Conservation (phyloP, 768 basidiomycete genomes). For the Leccinum ochraceum region DNA sequence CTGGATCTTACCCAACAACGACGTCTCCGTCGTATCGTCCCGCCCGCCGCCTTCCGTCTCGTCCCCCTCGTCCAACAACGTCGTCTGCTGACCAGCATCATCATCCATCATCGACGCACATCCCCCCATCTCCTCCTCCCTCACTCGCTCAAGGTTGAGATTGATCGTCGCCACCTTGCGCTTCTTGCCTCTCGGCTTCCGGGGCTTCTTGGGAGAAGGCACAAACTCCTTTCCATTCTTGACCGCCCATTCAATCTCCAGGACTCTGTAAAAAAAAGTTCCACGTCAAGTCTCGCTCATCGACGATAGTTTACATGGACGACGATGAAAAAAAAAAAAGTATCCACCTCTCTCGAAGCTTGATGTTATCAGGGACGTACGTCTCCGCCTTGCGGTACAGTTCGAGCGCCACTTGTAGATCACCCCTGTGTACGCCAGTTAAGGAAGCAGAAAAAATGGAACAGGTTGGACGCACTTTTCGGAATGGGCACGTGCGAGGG, state of each 20-base stretch:
- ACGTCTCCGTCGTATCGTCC: slow-evolving; percentile 17
- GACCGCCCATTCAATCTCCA: slow-evolving; percentile 80
- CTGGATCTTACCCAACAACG: slow-evolving; percentile 16
- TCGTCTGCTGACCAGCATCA: not conserved
- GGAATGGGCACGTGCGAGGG: slow-evolving; percentile 76
- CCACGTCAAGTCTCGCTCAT: slow-evolving; percentile 38
- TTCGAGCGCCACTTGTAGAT: slow-evolving; percentile 76
- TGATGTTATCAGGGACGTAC: slow-evolving; percentile 85
- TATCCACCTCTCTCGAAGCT: slow-evolving; percentile 86
- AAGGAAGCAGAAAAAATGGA: not conserved
- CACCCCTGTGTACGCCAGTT: slow-evolving; percentile 49
- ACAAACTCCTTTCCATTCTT: slow-evolving; percentile 60
- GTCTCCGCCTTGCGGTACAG: slow-evolving; percentile 80
- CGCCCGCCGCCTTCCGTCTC: slow-evolving; percentile 33
- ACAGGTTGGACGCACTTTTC: slow-evolving; percentile 59
- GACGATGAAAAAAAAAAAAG: slow-evolving; percentile 46
- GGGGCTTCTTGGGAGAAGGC: slow-evolving; percentile 50
- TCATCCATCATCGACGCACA: slow-evolving; percentile 1
- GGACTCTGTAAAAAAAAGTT: slow-evolving; percentile 51
- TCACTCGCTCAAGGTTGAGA: slow-evolving; percentile 13
- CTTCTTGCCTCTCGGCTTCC: slow-evolving; percentile 36
- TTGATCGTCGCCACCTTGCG: slow-evolving; percentile 31
- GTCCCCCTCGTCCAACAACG: slow-evolving; percentile 43
- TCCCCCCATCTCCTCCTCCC: slow-evolving; percentile 14
- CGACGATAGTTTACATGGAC: slow-evolving; percentile 63